Evolutionary conservation across 2,329 filamentous ascomycete genomes (phyloP).

Genomic region (Mycosphaerella sp.): DNA sequence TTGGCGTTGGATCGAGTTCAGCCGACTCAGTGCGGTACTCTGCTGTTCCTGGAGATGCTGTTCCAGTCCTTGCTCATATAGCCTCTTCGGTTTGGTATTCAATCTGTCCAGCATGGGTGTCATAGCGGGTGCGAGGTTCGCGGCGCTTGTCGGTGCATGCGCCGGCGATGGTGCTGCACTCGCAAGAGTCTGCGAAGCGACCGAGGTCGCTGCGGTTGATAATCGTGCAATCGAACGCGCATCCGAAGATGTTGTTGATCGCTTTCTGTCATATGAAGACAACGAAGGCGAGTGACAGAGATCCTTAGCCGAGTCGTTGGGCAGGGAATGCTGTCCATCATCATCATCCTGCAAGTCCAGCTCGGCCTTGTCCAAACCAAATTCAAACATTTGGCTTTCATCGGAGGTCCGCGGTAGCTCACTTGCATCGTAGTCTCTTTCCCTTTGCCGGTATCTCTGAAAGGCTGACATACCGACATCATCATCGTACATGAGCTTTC

Average conservation of each 20-base stretch:
- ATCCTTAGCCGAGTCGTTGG: constrained; percentile 42
- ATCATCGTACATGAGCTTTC: constrained; percentile 72
- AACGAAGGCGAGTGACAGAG: constrained; percentile 49
- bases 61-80: constrained; percentile 78
- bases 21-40: constrained; percentile 64
- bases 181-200: constrained; percentile 61
- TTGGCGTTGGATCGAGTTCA: constrained; percentile 72
- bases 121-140: constrained; percentile 24
- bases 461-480: constrained; percentile 80
- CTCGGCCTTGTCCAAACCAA: constrained; percentile 31
- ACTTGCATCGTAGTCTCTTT: constrained; percentile 47
- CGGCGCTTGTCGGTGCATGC: constrained; percentile 48
- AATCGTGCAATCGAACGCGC: constrained; percentile 61
- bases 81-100: constrained; percentile 62
- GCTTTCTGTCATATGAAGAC: constrained; percentile 63
- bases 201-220: constrained; percentile 83
- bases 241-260: constrained; percentile 80
- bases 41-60: constrained; percentile 78
- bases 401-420: constrained; percentile 22
- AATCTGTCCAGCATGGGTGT: constrained; percentile 51
- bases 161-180: constrained; percentile 35
- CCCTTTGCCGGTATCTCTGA: constrained; percentile 62
- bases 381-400: constrained; percentile 32
- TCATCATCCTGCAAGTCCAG: constrained; percentile 39
- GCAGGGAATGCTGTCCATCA: constrained; percentile 36